These are phyloP conservation scores for Paramyrothecium roridum DNA, from an alignment of 2,329 filamentous ascomycete species.

Conservation along the genomic window DNA sequence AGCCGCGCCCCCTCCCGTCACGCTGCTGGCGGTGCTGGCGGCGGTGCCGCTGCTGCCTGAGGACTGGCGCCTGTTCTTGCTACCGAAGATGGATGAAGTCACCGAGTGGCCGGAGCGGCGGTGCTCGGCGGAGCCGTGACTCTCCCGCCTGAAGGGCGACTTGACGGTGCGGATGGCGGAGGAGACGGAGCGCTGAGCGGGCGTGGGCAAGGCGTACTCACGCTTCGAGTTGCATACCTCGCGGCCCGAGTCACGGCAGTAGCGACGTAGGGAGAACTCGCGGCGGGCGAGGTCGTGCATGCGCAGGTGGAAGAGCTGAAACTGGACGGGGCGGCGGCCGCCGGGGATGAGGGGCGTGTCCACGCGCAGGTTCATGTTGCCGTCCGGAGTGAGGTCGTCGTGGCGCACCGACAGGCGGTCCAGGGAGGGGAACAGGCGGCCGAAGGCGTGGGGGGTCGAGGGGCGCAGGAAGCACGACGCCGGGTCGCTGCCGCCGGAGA, in stretches of 20 bases:
- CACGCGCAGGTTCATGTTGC: slow-evolving; percentile 93
- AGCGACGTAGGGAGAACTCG: slow-evolving; percentile 86
- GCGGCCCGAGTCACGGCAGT: slow-evolving; percentile 87
- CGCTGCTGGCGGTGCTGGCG: slow-evolving; percentile 2
- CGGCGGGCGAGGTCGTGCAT: slow-evolving; percentile 88
- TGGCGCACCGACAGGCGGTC: slow-evolving; percentile 80
- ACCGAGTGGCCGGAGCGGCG: slow-evolving; percentile 20
- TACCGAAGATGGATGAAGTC: slow-evolving; percentile 15
- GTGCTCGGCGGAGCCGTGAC: background rate
- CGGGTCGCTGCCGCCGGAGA: slow-evolving; percentile 19
- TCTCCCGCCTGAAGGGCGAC: slow-evolving; percentile 18
- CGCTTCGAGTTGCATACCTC: slow-evolving; percentile 86
- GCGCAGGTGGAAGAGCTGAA: slow-evolving; percentile 84
- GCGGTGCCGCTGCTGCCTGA: slow-evolving; percentile 12
- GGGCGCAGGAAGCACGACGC: slow-evolving; percentile 63
- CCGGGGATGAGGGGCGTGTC: slow-evolving; percentile 65
- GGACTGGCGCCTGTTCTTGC: slow-evolving; percentile 7
- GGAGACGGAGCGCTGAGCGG: slow-evolving; percentile 43
- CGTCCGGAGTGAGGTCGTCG: slow-evolving; percentile 85
- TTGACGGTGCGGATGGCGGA: slow-evolving; percentile 46
- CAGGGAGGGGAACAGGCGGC: slow-evolving; percentile 79
- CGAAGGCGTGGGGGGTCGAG: slow-evolving; percentile 79
- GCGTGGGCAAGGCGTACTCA: slow-evolving; percentile 47
- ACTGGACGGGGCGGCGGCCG: slow-evolving; percentile 62
- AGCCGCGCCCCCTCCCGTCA: slow-evolving; percentile 1